Evolutionary conservation across 2,329 filamentous ascomycete species (phyloP).

Genomic region (Aureobasidium pullulans): DNA sequence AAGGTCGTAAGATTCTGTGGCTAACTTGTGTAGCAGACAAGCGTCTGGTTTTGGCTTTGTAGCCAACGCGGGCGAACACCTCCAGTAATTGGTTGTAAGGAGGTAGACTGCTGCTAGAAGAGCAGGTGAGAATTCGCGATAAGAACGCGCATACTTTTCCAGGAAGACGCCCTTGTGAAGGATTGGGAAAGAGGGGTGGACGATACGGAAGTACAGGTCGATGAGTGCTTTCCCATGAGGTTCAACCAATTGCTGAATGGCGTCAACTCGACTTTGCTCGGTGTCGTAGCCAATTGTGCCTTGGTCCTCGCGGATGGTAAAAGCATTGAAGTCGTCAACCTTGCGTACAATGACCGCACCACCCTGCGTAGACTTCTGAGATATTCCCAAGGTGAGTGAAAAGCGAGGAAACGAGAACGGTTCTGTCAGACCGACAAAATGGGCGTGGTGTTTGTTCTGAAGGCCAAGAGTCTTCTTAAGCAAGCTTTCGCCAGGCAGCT

Average conservation of each 20-base stretch:
- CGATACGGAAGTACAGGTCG: slow-evolving; percentile 63
- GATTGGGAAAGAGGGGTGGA: slow-evolving; percentile 53
- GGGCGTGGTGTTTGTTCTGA: slow-evolving; percentile 24
- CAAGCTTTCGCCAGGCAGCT: slow-evolving; percentile 58
- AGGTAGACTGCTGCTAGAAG: slow-evolving; percentile 55
- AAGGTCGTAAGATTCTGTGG: slow-evolving; percentile 31
- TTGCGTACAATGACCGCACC: slow-evolving; percentile 8
- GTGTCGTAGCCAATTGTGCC: slow-evolving; percentile 20
- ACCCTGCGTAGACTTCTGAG: background rate
- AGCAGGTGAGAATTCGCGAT: slow-evolving; percentile 52
- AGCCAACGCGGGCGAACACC: slow-evolving; percentile 49
- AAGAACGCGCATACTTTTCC: slow-evolving; percentile 52
- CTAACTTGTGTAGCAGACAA: slow-evolving; percentile 26
- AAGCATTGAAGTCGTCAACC: slow-evolving; percentile 29
- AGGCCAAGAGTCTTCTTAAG: slow-evolving; percentile 54
- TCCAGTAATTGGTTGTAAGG: slow-evolving; percentile 55
- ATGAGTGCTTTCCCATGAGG: slow-evolving; percentile 65
- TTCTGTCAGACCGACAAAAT: slow-evolving; percentile 23
- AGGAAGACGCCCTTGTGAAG: slow-evolving; percentile 55
- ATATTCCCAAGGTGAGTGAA: background rate
- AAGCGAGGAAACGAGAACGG: slow-evolving; percentile 11
- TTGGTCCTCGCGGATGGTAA: slow-evolving; percentile 58
- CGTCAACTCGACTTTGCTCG: slow-evolving; percentile 49
- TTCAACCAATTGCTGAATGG: slow-evolving; percentile 62
- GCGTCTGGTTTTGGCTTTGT: slow-evolving; percentile 37